Conservation (phyloP, 768 basidiomycete genomes). For the Tulasnella sp. region DNA sequence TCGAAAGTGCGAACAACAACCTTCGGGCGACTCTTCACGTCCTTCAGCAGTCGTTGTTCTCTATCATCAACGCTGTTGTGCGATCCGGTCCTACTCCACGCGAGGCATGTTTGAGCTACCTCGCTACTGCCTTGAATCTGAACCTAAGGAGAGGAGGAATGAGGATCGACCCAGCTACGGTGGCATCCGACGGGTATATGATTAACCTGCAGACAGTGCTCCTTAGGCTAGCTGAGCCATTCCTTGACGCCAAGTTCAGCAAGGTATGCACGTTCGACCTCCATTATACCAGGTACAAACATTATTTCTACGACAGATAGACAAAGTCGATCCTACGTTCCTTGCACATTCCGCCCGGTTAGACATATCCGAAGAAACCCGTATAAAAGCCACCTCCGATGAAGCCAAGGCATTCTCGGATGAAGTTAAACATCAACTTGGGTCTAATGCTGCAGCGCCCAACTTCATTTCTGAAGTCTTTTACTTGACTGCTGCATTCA, state of each 20-base stretch:
- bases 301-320: conserved; percentile 53
- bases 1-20: conserved; percentile 79
- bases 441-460: conserved; percentile 52
- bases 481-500: conserved; percentile 80
- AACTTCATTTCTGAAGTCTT: conserved; percentile 97
- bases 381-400: conserved; percentile 86
- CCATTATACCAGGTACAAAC: neutral
- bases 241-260: conserved; percentile 85
- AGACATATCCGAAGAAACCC: conserved; percentile 81
- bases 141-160: conserved; percentile 89
- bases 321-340: conserved; percentile 83
- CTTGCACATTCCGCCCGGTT: conserved; percentile 70
- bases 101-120: conserved; percentile 79
- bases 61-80: conserved; percentile 83
- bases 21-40: conserved; percentile 81
- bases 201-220: conserved; percentile 81
- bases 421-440: conserved; percentile 21
- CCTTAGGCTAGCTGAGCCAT: conserved; percentile 84
- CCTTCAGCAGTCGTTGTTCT: conserved; percentile 78
- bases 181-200: conserved; percentile 90
- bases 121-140: conserved; percentile 65
- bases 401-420: conserved; percentile 74
- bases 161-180: conserved; percentile 83
- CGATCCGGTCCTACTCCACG: conserved; percentile 72
- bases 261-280: conserved; percentile 52